Evolutionary conservation across 306 rosid genomes (phyloP).

Genomic region (Quercus dentata): DNA sequence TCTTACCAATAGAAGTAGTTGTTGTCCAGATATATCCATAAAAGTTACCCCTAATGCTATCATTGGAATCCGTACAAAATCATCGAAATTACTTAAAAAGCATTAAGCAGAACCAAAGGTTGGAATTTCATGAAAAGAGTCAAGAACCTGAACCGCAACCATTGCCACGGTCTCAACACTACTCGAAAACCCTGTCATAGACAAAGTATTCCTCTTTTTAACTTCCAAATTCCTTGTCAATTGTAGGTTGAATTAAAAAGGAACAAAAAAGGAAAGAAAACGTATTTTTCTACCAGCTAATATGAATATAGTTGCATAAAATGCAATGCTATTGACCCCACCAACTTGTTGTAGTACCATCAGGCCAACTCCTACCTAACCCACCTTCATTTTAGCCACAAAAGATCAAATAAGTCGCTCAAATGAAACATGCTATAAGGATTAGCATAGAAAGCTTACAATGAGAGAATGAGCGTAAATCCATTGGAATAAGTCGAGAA

Average conservation of each 20-base stretch:
- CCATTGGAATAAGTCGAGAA: too few relatives aligned
- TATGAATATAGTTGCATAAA: constrained; percentile 76
- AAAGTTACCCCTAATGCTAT: constrained; percentile 51
- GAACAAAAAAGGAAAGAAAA: constrained; percentile 8
- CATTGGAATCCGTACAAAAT: constrained; percentile 54
- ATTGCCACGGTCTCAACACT: constrained; percentile 70
- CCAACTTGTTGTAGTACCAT: constrained; percentile 89
- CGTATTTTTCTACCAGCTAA: constrained; percentile 59
- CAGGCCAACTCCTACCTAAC: constrained; percentile 82
- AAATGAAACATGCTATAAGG: not conserved
- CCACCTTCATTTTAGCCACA: constrained; percentile 3
- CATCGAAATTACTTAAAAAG: not conserved
- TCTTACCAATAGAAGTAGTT: constrained; percentile 64
- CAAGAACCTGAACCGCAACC: constrained; percentile 71
- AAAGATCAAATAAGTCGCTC: constrained; percentile 4
- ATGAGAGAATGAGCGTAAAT: too few relatives aligned
- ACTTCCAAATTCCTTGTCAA: not conserved
- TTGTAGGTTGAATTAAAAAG: not conserved
- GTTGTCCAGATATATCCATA: constrained; percentile 64
- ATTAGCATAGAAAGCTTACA: not conserved
- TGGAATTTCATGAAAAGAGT: constrained; percentile 11
- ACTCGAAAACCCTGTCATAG: constrained; percentile 66
- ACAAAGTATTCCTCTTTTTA: constrained; percentile 12
- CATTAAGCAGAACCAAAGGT: constrained; percentile 14
- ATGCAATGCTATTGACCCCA: constrained; percentile 71